These are phyloP conservation scores for Lactarius hengduanensis DNA, from an alignment of 768 basidiomycete species.

Conservation along the genomic window DNA sequence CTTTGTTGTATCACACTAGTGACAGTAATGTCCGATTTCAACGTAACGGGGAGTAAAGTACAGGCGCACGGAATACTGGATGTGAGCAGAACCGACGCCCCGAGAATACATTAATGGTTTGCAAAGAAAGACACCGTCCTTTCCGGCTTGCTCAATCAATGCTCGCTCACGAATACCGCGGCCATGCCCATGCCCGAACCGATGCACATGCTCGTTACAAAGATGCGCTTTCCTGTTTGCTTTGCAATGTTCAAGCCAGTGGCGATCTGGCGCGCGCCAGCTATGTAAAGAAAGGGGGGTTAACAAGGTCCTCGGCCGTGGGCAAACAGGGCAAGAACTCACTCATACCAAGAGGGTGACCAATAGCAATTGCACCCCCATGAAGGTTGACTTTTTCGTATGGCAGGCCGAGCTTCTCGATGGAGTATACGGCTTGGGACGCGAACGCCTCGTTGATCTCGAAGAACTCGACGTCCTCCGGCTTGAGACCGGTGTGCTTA, in stretches of 20 bases:
- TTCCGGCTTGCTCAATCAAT: conserved; percentile 46
- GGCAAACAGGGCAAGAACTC: conserved; percentile 37
- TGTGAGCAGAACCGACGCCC: not conserved
- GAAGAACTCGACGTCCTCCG: conserved; percentile 81
- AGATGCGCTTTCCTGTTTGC: conserved; percentile 71
- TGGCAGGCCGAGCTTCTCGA: conserved; percentile 68
- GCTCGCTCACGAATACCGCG: conserved; percentile 81
- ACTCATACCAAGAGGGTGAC: conserved; percentile 87
- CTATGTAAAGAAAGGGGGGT: conserved; percentile 35
- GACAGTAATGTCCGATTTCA: conserved; percentile 1
- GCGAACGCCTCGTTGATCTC: conserved; percentile 95
- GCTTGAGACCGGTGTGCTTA: conserved; percentile 58
- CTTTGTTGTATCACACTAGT: no score
- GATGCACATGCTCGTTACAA: conserved; percentile 91
- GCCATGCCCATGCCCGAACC: conserved; percentile 92
- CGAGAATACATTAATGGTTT: conserved; percentile 2
- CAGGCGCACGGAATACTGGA: not conserved
- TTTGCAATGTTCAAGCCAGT: conserved; percentile 82
- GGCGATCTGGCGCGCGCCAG: conserved; percentile 84
- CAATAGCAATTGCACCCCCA: conserved; percentile 88
- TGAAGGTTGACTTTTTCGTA: conserved; percentile 80
- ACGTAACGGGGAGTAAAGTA: conserved; percentile 6
- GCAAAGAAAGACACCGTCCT: not conserved
- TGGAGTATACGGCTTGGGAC: conserved; percentile 70
- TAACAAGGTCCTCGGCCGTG: not conserved